Percentiles rank a stretch among this genome's conserved stretches.
These are phyloP conservation scores for Yamadazyma dendronema DNA, from an alignment of 1,139 yeast species.

Conservation along the genomic window DNA sequence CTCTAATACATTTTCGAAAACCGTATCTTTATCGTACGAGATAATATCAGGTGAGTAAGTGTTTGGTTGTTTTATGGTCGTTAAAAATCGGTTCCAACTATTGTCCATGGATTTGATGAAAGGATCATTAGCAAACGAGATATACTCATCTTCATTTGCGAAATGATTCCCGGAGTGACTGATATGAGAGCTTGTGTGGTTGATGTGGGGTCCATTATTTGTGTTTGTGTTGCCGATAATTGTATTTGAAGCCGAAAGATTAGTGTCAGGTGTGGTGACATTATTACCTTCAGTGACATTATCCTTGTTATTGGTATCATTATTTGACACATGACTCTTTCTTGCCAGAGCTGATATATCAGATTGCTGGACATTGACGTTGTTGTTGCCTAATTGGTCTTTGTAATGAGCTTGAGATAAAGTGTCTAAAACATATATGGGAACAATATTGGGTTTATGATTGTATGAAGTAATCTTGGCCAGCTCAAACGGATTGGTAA, in stretches of 20 bases:
- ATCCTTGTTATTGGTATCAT: constrained; percentile 4
- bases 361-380: constrained; percentile 21
- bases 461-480: constrained; percentile 32
- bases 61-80: constrained; percentile 36
- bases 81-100: constrained; percentile 39
- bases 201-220: not conserved
- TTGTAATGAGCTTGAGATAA: constrained; percentile 45
- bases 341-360: constrained; percentile 9
- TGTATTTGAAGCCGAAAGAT: not conserved
- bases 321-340: not conserved
- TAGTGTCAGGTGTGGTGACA: no score
- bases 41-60: constrained; percentile 32
- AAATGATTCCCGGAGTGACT: not conserved
- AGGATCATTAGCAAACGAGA: constrained; percentile 39
- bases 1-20: constrained; percentile 23
- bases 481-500: constrained; percentile 25
- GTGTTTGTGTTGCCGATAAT: not conserved
- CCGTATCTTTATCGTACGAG: constrained; percentile 22
- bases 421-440: constrained; percentile 60
- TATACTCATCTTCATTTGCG: constrained; percentile 28
- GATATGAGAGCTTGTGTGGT: not conserved
- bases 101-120: constrained; percentile 36
- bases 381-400: constrained; percentile 34
- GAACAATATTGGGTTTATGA: constrained; percentile 43
- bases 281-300: not conserved